phyloP scores from a whole-genome alignment of 257 asterid genomes.

The Solanum sejunctum region DNA sequence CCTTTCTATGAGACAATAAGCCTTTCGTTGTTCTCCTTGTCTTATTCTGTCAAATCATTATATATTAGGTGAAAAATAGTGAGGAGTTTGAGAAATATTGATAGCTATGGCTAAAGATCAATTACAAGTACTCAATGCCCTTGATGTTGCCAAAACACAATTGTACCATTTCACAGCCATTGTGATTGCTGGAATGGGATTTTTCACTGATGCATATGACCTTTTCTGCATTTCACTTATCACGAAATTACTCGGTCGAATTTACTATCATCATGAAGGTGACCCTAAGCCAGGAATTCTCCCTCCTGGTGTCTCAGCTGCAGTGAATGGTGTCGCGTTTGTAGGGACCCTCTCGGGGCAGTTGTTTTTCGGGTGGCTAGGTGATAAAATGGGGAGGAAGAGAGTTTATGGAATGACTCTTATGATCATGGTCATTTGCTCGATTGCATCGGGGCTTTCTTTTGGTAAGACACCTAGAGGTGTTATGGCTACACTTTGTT shows the following conservation, averaged over 20 bases:
- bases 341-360: slow-evolving; percentile 33
- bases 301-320: slow-evolving; percentile 21
- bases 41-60: neutral
- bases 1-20: neutral
- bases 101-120: slow-evolving; percentile 29
- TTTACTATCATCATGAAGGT: slow-evolving; percentile 26
- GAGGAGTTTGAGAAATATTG: neutral
- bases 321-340: slow-evolving; percentile 39
- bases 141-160: slow-evolving; percentile 55
- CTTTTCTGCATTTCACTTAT: slow-evolving; percentile 40
- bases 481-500: slow-evolving; percentile 40
- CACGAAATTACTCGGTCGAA: slow-evolving; percentile 32
- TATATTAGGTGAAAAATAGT: neutral
- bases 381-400: slow-evolving; percentile 36
- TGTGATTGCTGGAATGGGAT: slow-evolving; percentile 67
- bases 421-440: slow-evolving; percentile 29
- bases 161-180: slow-evolving; percentile 56
- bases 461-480: slow-evolving; percentile 18
- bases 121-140: slow-evolving; percentile 44
- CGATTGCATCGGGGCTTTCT: slow-evolving; percentile 31
- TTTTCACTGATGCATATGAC: slow-evolving; percentile 64
- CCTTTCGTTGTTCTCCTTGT: neutral
- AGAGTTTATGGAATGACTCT: slow-evolving; percentile 34
- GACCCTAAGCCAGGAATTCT: slow-evolving; percentile 17
- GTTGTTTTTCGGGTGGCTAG: slow-evolving; percentile 38